Percentiles rank a stretch among this genome's conserved stretches.
These are phyloP conservation scores for Dendrobium chrysotoxum DNA, from an alignment of 106 monocot genomes.

Conservation along the genomic window DNA sequence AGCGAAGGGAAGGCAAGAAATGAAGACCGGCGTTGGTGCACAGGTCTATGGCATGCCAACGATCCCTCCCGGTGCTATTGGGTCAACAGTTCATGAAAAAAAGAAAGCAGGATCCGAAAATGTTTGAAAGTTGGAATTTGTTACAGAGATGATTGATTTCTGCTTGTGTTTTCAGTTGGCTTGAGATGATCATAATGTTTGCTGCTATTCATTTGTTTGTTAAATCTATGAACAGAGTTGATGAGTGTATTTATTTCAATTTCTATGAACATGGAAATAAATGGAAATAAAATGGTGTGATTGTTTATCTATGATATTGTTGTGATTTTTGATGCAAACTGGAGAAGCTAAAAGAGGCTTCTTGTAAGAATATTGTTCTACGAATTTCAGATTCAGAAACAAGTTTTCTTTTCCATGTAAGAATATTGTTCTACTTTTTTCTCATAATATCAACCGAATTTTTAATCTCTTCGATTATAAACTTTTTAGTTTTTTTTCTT, in stretches of 20 bases:
- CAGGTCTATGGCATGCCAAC: conserved; percentile 17
- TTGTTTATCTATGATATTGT: background rate
- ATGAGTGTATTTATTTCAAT: background rate
- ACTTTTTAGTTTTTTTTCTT: too few species aligned
- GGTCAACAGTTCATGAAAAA: background rate
- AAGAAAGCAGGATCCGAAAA: background rate
- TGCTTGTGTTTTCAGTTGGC: background rate
- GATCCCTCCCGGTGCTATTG: background rate
- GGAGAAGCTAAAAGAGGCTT: too few species aligned
- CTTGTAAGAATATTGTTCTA: too few species aligned
- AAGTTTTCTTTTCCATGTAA: too few species aligned
- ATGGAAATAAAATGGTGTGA: background rate
- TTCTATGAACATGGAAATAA: background rate
- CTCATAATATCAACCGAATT: too few species aligned
- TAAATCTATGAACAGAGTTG: background rate
- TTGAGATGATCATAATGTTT: background rate
- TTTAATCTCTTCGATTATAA: too few species aligned
- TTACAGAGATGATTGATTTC: background rate
- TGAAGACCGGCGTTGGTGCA: conserved; percentile 11
- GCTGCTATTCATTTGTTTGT: background rate
- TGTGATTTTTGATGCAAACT: background rate
- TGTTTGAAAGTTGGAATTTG: background rate
- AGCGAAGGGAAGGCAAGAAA: conserved; percentile 21
- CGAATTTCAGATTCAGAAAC: too few species aligned
- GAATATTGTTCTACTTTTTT: too few species aligned